Base-by-base conservation (phyloP, 345 rosid species). In the Viola odorata region DNA sequence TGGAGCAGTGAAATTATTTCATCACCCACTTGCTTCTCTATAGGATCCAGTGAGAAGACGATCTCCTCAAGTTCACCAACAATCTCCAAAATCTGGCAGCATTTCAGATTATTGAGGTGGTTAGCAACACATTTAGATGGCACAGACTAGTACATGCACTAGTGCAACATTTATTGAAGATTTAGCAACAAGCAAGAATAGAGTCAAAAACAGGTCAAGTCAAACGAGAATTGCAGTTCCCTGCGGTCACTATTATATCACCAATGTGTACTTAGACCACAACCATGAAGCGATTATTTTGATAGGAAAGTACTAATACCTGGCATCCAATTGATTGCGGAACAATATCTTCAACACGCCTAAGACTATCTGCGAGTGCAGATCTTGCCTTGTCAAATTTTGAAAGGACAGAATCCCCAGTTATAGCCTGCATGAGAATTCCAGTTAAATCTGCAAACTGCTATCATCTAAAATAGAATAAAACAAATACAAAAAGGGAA, bases 21-120 rank as follows among this genome's bases (percentile, higher is more conserved):
- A 70, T 91, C 94, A 6, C 99, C 99, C 37, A 88, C 91, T 85
- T 91, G 95, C 57, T 95, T 95, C 86, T 95, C 99, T 5, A 54
- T 77, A 5, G 83, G 85, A 72, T 82, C 85, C 51, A 88, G 87
- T 8, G 79, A 75, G 71, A 95, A 91, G 39, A 65, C 78, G 5
- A 75, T 78, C 54, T 67, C 75, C 79, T 84, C 91, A 12, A 95
- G 82, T 61, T 95, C 98, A 66, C 69, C 71, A 16, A 81, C 86
- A 70, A 88, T 75, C 66, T 91, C 99, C 80, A 76, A 81, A 68
- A 95, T 82, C 99, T 95, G 86, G 73, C 68, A 42, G 45, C 7
- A 42, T 15, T 61, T 14, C 49, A 69, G 9, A 49, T 57, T 7
- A 62, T 7, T 37, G 52, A 57, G 17, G 50, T 23, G 32, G 32